phyloP scores from a whole-genome alignment of 805 yeast genomes.

The Saccharomycopsis capsularis region DNA sequence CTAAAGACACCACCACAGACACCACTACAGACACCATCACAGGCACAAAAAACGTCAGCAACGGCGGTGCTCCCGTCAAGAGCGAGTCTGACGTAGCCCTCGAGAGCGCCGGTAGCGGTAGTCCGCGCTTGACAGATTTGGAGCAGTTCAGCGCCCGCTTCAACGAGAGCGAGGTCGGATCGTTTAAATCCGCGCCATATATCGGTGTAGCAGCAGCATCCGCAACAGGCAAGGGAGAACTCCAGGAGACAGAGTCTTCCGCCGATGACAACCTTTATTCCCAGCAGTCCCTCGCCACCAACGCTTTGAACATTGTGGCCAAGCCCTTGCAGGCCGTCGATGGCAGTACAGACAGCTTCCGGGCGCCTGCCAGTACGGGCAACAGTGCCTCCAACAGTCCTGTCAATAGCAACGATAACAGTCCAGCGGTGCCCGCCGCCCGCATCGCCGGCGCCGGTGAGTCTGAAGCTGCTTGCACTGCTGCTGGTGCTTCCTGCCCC shows the following conservation, averaged over 20 bases:
- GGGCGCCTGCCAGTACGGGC: neutral
- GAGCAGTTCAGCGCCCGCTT: neutral
- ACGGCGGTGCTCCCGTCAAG: neutral
- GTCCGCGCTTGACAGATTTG: neutral
- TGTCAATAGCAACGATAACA: neutral
- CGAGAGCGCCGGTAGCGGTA: neutral
- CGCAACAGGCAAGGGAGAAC: too few species aligned
- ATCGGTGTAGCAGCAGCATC: too few species aligned
- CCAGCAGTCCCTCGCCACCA: neutral
- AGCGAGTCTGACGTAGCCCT: neutral
- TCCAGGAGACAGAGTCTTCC: too few species aligned
- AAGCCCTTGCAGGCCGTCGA: neutral
- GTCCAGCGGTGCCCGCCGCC: neutral
- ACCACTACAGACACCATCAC: too few species aligned
- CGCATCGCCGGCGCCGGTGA: neutral
- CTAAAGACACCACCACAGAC: neutral
- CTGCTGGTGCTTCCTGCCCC: neutral
- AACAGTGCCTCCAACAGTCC: neutral
- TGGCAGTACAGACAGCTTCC: neutral
- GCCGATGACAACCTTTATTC: neutral
- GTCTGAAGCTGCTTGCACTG: slow-evolving; percentile 7
- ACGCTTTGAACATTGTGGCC: neutral
- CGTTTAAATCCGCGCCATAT: neutral
- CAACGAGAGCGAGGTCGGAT: neutral
- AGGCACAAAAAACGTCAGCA: neutral